Conservation (phyloP, 192 early-diverging fungal genomes). For the Podila horticola region DNA sequence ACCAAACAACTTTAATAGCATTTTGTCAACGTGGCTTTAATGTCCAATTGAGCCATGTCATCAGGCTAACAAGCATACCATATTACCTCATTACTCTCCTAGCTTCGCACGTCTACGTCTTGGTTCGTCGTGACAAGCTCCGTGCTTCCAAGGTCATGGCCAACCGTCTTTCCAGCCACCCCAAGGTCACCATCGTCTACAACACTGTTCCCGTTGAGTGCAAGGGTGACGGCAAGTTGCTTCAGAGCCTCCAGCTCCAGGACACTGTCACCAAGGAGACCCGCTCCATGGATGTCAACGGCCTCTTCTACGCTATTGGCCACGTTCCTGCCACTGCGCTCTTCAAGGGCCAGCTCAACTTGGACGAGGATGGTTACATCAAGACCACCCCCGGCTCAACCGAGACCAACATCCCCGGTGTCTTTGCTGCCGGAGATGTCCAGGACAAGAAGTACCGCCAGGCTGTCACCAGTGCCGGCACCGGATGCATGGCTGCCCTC, state of each 20-base stretch:
- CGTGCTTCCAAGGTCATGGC: constrained; percentile 99
- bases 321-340: constrained; percentile 89
- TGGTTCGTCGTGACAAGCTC: constrained; percentile 94
- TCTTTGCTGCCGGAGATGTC: constrained; percentile 99
- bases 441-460: constrained; percentile 97
- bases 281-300: constrained; percentile 79
- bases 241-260: constrained; percentile 78
- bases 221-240: constrained; percentile 86
- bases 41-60: not conserved
- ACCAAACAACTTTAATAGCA: not conserved
- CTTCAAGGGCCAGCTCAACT: constrained; percentile 79
- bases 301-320: constrained; percentile 98
- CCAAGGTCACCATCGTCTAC: constrained; percentile 94
- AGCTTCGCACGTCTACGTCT: constrained; percentile 92
- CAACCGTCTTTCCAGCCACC: constrained; percentile 81
- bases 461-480: constrained; percentile 96
- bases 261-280: constrained; percentile 80
- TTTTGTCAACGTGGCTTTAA: not conserved
- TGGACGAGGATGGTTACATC: constrained; percentile 94
- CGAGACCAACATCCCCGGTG: constrained; percentile 88
- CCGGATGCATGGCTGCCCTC: constrained; percentile 97
- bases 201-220: constrained; percentile 87
- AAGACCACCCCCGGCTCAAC: constrained; percentile 80
- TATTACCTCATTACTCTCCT: constrained; percentile 12
- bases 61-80: not conserved